phyloP scores from a whole-genome alignment of 73 alveolate genomes.

The Paramecium octaurelia region DNA sequence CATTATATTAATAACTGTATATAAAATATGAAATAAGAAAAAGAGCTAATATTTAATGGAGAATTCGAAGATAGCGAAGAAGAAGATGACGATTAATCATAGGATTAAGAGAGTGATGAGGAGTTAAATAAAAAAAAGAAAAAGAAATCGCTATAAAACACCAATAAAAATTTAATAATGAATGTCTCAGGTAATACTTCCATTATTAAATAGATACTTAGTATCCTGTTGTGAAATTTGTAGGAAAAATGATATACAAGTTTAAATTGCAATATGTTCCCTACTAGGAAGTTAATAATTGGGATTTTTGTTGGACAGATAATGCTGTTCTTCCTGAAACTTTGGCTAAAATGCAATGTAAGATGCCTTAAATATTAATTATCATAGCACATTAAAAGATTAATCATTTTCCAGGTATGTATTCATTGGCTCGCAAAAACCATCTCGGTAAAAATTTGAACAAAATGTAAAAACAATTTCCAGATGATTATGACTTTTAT shows the following conservation, averaged over 20 bases:
- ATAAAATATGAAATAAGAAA: background rate
- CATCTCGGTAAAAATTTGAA: slow-evolving; percentile 74
- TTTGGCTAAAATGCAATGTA: slow-evolving; percentile 69
- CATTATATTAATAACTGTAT: background rate
- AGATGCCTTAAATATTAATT: background rate
- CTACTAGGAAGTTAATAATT: slow-evolving; percentile 64
- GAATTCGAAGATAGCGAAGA: slow-evolving; percentile 32
- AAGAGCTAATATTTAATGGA: slow-evolving; percentile 22
- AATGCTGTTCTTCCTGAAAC: slow-evolving; percentile 65
- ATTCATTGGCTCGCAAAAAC: slow-evolving; percentile 78
- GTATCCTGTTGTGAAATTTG: slow-evolving; percentile 63
- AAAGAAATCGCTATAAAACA: background rate
- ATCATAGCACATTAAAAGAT: slow-evolving; percentile 68
- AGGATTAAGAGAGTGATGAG: background rate
- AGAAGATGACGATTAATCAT: background rate
- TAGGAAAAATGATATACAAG: slow-evolving; percentile 55
- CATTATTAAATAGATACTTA: slow-evolving; percentile 37
- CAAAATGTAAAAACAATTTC: slow-evolving; percentile 75
- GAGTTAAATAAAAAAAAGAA: background rate
- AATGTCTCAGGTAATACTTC: slow-evolving; percentile 39
- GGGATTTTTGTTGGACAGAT: slow-evolving; percentile 74
- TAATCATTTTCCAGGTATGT: slow-evolving; percentile 90
- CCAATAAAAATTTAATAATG: background rate
- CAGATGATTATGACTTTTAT: slow-evolving; percentile 78
- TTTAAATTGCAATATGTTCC: slow-evolving; percentile 54